Evolutionary conservation across 257 asterid species (phyloP).

Genomic region (Marsdenia floribunda): DNA sequence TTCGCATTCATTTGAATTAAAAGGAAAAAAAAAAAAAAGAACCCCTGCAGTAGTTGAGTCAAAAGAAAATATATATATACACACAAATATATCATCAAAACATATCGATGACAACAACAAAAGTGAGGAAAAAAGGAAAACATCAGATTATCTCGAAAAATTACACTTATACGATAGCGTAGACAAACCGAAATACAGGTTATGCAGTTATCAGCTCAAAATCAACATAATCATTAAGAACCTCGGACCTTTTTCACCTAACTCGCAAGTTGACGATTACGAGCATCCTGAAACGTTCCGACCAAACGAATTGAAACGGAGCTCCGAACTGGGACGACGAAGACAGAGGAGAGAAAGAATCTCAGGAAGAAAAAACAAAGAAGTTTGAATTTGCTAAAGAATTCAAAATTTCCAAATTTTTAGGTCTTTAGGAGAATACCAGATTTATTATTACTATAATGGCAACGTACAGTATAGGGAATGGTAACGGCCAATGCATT

Average conservation of each 20-base stretch:
- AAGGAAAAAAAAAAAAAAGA: background rate
- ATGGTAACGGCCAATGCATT: conserved; percentile 20
- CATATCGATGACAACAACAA: background rate
- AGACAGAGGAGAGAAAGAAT: background rate
- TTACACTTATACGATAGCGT: background rate
- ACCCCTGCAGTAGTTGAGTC: background rate
- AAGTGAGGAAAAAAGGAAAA: background rate
- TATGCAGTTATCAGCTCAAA: conserved; percentile 1
- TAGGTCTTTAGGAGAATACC: background rate
- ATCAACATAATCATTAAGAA: background rate
- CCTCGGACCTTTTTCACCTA: background rate
- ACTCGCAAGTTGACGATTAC: conserved; percentile 11
- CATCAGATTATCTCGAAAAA: background rate
- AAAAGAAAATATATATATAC: background rate
- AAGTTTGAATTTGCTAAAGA: background rate
- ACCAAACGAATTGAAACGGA: background rate
- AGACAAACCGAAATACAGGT: background rate
- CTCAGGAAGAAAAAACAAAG: background rate
- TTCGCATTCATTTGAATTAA: background rate
- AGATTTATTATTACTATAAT: background rate
- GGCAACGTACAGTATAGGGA: conserved; percentile 4
- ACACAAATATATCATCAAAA: background rate
- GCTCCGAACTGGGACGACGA: background rate
- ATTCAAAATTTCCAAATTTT: conserved; percentile 3
- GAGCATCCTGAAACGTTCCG: background rate